A percentile compares a stretch with the other conserved stretches of the same genome.
phyloP scores from a whole-genome alignment of 371 early-diverging fungal species.

The Syncephalis fuscata region DNA sequence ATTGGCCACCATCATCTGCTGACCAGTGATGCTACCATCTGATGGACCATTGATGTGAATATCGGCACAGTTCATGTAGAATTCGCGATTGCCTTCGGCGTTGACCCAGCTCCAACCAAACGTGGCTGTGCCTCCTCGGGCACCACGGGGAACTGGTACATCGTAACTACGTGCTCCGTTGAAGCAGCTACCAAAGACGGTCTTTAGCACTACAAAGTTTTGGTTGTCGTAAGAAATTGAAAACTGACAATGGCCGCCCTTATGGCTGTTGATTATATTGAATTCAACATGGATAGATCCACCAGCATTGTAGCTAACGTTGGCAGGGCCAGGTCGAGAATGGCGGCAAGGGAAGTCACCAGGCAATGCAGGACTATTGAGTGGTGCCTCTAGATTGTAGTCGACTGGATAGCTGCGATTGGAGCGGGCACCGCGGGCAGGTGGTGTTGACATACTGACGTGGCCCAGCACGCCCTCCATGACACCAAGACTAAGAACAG shows the following conservation, averaged over 20 bases:
- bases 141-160: not conserved
- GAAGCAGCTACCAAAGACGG: constrained; percentile 1
- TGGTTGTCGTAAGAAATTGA: constrained; percentile 3
- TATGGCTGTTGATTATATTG: not conserved
- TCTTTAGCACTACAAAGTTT: constrained; percentile 4
- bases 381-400: no score
- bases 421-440: no score
- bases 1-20: constrained; percentile 26
- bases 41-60: constrained; percentile 21
- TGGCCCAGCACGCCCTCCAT: no score
- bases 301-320: not conserved
- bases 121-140: not conserved
- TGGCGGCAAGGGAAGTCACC: not conserved
- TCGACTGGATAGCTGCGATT: no score
- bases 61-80: constrained; percentile 50
- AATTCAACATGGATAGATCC: not conserved
- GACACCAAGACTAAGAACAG: no score
- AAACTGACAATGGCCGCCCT: constrained; percentile 8
- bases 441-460: no score
- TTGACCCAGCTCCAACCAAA: constrained; percentile 5
- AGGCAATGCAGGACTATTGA: no score
- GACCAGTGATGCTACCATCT: constrained; percentile 19
- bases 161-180: not conserved
- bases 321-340: not conserved
- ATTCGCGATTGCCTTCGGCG: constrained; percentile 38